Conservation (phyloP, 1,284 basidiomycete genomes). For the Ceratobasidium sp. region DNA sequence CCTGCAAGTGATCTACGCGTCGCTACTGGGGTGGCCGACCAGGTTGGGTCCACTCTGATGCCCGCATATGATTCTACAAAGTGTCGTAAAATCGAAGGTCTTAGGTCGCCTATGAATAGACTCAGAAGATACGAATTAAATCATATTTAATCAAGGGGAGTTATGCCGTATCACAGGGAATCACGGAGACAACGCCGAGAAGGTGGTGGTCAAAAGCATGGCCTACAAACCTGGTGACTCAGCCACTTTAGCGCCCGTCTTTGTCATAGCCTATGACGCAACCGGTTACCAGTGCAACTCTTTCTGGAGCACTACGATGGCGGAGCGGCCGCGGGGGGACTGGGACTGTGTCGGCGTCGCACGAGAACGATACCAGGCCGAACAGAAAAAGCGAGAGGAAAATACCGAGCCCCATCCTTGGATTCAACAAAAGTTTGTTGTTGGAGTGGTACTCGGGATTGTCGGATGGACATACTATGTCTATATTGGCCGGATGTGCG, state of each 20-base stretch:
- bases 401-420: slow-evolving; percentile 66
- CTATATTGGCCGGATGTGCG: slow-evolving; percentile 74
- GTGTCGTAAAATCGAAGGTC: too few species aligned
- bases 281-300: background rate
- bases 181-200: background rate
- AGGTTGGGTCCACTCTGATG: too few species aligned
- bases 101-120: too few species aligned
- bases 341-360: slow-evolving; percentile 35
- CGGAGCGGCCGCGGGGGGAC: slow-evolving; percentile 25
- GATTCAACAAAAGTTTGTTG: slow-evolving; percentile 71
- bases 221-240: background rate
- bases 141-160: background rate
- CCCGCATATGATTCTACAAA: too few species aligned
- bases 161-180: background rate
- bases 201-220: background rate
- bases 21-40: too few species aligned
- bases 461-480: slow-evolving; percentile 77
- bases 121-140: too few species aligned
- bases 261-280: slow-evolving; percentile 14
- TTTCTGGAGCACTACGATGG: slow-evolving; percentile 19
- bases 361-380: slow-evolving; percentile 2
- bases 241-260: slow-evolving; percentile 1
- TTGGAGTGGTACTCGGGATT: slow-evolving; percentile 66
- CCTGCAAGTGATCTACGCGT: too few species aligned
- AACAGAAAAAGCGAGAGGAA: slow-evolving; percentile 8